Evolutionary conservation across 768 basidiomycete genomes (phyloP), one percentile per base, ranked within the genome.

Genomic region (Rhodosporidiobolus sp.): DNA sequence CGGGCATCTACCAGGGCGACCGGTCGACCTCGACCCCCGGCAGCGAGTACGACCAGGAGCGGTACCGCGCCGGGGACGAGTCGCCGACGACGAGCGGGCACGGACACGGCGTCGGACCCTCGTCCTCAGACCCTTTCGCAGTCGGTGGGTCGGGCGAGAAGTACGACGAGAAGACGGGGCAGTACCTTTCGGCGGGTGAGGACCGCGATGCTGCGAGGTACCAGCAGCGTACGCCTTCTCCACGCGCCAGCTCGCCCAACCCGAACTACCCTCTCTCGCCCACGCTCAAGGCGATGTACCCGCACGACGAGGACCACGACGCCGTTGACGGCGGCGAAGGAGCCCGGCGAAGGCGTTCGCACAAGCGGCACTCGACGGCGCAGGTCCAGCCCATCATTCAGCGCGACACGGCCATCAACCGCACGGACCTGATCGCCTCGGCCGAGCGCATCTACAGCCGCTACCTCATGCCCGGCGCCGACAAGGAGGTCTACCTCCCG

Each of bases 401-500:
- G 48, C 89, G 95, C 76, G 90, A 91, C 69, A 84, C 90, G 57
- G 91, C 95, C 32, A 96, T 99, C 81, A 88, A 89, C 35, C 91
- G 93, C 63, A 83, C 88, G 78, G 92, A 97, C 81, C 86, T 98
- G 77, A 87, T 97, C 76, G 90, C 89, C 14, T 92, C 91, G 43
- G 96, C 95, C 17, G 96, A 98, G 79, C 91, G 94, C 79, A 97
- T 99, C 77, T 98, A 88, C 84, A 89, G 89, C 80, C 89, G 94
- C 64, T 98, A 98, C 83, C 88, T 99, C 70, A 88, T 90, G 73
- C 87, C 89, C 24, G 87, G 88, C 20, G 91, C 94, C 80, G 94
- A 93, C 82, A 95, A 97, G 81, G 95, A 98, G 84, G 94, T 99
- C 61, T 98, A 98, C 80, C 89, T 99, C 28, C 96, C 96, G 0